A percentile compares a stretch with the other conserved stretches of the same genome.
These are phyloP conservation scores for Elsinoe necatrix DNA, from an alignment of 2,329 filamentous ascomycete species.

Conservation along the genomic window DNA sequence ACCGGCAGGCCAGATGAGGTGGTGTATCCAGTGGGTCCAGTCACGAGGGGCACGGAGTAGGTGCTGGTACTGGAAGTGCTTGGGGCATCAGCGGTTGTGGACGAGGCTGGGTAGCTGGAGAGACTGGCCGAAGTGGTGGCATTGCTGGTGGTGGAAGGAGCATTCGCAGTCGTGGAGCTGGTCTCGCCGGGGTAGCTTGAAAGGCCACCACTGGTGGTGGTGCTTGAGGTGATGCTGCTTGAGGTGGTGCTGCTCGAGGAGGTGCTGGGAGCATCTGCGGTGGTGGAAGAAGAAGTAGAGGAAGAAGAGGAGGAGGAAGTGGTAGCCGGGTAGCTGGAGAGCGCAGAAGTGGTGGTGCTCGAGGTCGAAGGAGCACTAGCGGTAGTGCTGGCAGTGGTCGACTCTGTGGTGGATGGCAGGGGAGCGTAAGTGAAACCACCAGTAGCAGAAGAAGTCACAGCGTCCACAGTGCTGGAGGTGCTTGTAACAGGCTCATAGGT, in stretches of 20 bases:
- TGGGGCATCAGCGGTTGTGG: conserved; percentile 11
- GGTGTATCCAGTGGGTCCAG: conserved; percentile 13
- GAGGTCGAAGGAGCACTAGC: conserved; percentile 17
- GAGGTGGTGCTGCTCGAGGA: conserved; percentile 18
- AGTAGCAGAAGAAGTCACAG: background rate
- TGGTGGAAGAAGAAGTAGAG: background rate
- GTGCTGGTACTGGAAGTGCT: conserved; percentile 8
- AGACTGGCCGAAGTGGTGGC: conserved; percentile 22
- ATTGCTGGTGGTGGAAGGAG: conserved; percentile 17
- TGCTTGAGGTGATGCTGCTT: conserved; percentile 18
- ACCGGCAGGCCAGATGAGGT: background rate
- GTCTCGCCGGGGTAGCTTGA: conserved; percentile 18
- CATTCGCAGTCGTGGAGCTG: conserved; percentile 16
- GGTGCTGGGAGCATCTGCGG: conserved; percentile 13
- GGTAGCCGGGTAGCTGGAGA: conserved; percentile 20
- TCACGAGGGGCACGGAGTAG: conserved; percentile 15
- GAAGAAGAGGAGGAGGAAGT: background rate
- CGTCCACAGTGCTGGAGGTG: background rate
- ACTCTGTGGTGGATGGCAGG: conserved; percentile 5
- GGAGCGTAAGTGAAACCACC: conserved; percentile 6
- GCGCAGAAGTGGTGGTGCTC: conserved; percentile 21
- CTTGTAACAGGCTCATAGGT: conserved; percentile 12
- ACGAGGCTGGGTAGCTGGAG: conserved; percentile 22
- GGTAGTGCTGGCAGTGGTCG: conserved; percentile 17
- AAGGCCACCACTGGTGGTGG: conserved; percentile 22